Evolutionary conservation across 1,139 yeast genomes (phyloP).

Genomic region (Protomyces pachydermus): DNA sequence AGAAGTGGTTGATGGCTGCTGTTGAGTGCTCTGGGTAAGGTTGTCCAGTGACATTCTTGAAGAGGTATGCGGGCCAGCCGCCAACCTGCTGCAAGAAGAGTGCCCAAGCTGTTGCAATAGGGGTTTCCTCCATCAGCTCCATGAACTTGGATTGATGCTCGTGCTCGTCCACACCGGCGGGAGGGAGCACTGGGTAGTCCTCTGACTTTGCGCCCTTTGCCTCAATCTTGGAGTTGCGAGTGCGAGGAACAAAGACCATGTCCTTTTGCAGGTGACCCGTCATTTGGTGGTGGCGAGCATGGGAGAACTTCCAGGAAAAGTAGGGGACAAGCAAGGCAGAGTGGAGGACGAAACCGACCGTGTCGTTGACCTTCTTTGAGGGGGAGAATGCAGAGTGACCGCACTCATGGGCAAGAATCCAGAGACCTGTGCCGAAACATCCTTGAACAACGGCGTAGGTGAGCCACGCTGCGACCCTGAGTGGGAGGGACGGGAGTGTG

Average conservation of each 20-base stretch:
- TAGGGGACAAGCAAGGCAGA: slow-evolving; percentile 75
- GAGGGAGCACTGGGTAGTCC: slow-evolving; percentile 32
- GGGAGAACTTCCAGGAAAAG: slow-evolving; percentile 80
- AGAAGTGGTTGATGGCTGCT: slow-evolving; percentile 57
- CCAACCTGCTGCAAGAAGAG: slow-evolving; percentile 67
- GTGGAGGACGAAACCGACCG: slow-evolving; percentile 77
- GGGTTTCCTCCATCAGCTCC: slow-evolving; percentile 69
- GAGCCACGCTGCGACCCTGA: slow-evolving; percentile 57
- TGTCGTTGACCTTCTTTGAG: slow-evolving; percentile 61
- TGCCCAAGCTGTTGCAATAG: slow-evolving; percentile 54
- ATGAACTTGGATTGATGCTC: slow-evolving; percentile 41
- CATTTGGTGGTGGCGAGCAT: slow-evolving; percentile 81
- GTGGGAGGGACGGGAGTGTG: slow-evolving; percentile 43
- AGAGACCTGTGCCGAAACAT: slow-evolving; percentile 68
- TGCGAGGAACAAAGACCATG: slow-evolving; percentile 72
- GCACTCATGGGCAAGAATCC: slow-evolving; percentile 89
- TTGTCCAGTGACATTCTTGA: slow-evolving; percentile 75
- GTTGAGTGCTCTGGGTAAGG: slow-evolving; percentile 51
- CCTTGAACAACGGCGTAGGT: slow-evolving; percentile 56
- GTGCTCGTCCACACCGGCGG: slow-evolving; percentile 31
- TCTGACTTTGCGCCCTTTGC: slow-evolving; percentile 12
- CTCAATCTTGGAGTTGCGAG: slow-evolving; percentile 10
- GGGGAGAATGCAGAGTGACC: slow-evolving; percentile 84
- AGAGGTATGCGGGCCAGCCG: slow-evolving; percentile 66
- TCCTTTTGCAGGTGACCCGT: slow-evolving; percentile 77